A percentile compares a stretch with the other conserved stretches of the same genome.
Evolutionary conservation across 2,329 filamentous ascomycete genomes (phyloP).

Genomic region (Hypomyces rosellus): DNA sequence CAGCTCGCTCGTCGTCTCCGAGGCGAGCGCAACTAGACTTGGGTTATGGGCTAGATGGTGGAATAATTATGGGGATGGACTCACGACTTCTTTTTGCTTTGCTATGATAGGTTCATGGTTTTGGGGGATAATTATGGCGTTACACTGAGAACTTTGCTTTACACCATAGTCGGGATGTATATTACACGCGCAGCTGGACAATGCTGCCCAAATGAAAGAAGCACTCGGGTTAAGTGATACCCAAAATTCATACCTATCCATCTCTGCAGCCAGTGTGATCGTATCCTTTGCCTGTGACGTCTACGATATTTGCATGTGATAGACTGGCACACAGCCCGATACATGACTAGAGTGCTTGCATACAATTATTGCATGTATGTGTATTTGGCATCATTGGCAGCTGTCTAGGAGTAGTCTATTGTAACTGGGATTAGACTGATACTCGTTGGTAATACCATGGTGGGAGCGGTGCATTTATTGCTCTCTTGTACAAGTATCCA

Average conservation of each 20-base stretch:
- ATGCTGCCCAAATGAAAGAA: conserved; percentile 18
- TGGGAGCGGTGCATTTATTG: too few species aligned
- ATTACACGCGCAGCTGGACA: conserved; percentile 26
- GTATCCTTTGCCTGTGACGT: neutral
- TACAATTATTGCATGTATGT: too few species aligned
- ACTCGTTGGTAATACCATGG: neutral
- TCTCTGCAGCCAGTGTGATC: neutral
- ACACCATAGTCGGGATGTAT: conserved; percentile 36
- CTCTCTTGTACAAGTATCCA: too few species aligned
- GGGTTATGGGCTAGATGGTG: conserved; percentile 8
- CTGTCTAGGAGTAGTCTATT: too few species aligned
- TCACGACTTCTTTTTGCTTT: conserved; percentile 22
- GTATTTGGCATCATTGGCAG: too few species aligned
- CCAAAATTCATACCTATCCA: conserved; percentile 2
- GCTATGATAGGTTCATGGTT: conserved; percentile 31
- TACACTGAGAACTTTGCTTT: conserved; percentile 35
- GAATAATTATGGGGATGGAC: conserved; percentile 22
- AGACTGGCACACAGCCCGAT: too few species aligned
- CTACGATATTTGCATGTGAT: too few species aligned
- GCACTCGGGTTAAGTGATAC: conserved; percentile 4
- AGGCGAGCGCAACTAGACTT: conserved; percentile 76
- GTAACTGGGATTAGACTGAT: too few species aligned
- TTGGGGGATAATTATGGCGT: conserved; percentile 42
- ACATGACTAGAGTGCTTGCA: too few species aligned
- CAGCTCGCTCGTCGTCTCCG: conserved; percentile 93